Evolutionary conservation across 1,284 basidiomycete genomes (phyloP).

Genomic region (Papiliotrema flavescens): DNA sequence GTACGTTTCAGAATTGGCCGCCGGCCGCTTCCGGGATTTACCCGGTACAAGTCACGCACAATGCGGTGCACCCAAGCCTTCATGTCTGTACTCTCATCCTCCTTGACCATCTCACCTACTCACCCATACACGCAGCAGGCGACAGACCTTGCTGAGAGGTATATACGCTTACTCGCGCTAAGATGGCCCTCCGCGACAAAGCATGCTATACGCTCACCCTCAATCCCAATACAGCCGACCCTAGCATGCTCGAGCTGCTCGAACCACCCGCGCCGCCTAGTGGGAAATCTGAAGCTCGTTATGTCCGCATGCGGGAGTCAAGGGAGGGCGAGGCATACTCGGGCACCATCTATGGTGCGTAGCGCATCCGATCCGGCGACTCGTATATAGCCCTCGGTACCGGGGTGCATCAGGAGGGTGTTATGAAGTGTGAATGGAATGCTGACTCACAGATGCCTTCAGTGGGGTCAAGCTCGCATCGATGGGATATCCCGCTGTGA

Average conservation of each 20-base stretch:
- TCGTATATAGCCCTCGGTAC: too few species aligned
- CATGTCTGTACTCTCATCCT: too few species aligned
- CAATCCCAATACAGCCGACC: constrained; percentile 15
- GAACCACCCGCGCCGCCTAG: constrained; percentile 13
- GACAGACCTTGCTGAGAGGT: too few species aligned
- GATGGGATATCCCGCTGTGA: constrained; percentile 29
- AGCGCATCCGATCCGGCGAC: too few species aligned
- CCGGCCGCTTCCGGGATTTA: too few species aligned
- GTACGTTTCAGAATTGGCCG: too few species aligned
- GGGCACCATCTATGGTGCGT: constrained; percentile 37
- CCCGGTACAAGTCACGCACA: too few species aligned
- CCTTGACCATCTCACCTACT: too few species aligned
- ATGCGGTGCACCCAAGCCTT: too few species aligned
- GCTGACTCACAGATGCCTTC: constrained; percentile 29
- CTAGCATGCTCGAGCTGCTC: constrained; percentile 25
- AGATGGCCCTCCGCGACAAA: constrained; percentile 40
- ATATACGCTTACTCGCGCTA: too few species aligned
- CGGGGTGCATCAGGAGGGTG: neutral
- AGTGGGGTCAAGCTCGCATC: constrained; percentile 40
- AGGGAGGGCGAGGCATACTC: constrained; percentile 33
- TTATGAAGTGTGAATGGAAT: neutral
- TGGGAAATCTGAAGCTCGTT: constrained; percentile 20
- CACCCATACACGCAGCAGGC: too few species aligned
- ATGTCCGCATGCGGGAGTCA: constrained; percentile 29
- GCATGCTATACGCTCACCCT: constrained; percentile 37